These are phyloP conservation scores for Metschnikowia cerradonensis DNA, from an alignment of 805 yeast genomes.

Conservation along the genomic window DNA sequence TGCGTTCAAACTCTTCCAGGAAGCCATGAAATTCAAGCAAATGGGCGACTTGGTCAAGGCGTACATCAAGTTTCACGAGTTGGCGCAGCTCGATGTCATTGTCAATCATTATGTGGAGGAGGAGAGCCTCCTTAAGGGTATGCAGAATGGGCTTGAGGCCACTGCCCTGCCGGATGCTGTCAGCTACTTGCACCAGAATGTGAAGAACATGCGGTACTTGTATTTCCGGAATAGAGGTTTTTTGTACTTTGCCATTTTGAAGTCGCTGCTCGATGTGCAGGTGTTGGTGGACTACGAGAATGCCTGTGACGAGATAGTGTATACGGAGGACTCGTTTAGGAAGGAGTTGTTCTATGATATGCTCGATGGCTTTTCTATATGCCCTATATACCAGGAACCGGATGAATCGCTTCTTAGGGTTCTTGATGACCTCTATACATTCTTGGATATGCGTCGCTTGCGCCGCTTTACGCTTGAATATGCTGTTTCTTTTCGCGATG, in stretches of 20 bases:
- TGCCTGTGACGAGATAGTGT: constrained; percentile 6
- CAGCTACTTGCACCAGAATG: constrained; percentile 57
- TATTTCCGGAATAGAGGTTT: constrained; percentile 81
- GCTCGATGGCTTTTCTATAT: constrained; percentile 58
- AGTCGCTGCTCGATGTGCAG: constrained; percentile 8
- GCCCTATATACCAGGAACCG: constrained; percentile 64
- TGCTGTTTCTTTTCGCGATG: constrained; percentile 42
- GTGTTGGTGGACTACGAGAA: constrained; percentile 3
- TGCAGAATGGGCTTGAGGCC: constrained; percentile 33
- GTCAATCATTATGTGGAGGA: constrained; percentile 41
- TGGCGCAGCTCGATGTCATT: constrained; percentile 69
- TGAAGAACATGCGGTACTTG: constrained; percentile 70
- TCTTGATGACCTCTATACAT: constrained; percentile 47
- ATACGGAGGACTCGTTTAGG: constrained; percentile 5
- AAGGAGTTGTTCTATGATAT: constrained; percentile 41
- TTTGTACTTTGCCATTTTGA: constrained; percentile 48
- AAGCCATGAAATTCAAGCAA: constrained; percentile 63
- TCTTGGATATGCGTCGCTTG: constrained; percentile 46
- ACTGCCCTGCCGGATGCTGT: constrained; percentile 36
- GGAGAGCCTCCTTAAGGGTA: constrained; percentile 31
- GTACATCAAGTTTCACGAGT: constrained; percentile 48
- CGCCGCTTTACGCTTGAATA: constrained; percentile 59
- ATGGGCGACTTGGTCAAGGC: constrained; percentile 47
- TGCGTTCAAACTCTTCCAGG: constrained; percentile 71
- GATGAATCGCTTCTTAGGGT: constrained; percentile 53